These are phyloP conservation scores for Syncephalastrum contaminatum DNA, from an alignment of 371 early-diverging fungal genomes.

Conservation along the genomic window DNA sequence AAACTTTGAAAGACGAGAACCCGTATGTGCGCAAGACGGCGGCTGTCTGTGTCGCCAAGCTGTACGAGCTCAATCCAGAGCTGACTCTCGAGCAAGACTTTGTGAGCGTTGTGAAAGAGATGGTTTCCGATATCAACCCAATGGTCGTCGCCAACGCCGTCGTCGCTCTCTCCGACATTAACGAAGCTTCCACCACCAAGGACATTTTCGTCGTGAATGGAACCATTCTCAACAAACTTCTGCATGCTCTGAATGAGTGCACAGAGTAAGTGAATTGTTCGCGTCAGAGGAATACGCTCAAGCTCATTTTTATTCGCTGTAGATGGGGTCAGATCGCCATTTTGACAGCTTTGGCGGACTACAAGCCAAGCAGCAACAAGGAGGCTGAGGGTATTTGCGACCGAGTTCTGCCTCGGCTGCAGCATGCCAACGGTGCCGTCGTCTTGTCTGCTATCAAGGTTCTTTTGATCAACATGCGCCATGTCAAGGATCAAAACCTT, in stretches of 20 bases:
- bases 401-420: conserved; percentile 90
- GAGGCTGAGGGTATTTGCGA: conserved; percentile 92
- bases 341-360: conserved; percentile 80
- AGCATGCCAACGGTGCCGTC: conserved; percentile 54
- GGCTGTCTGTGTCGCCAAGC: conserved; percentile 89
- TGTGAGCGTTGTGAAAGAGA: conserved; percentile 77
- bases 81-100: conserved; percentile 78
- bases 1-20: conserved; percentile 77
- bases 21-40: conserved; percentile 96
- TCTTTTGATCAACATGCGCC: conserved; percentile 62
- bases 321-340: conserved; percentile 96
- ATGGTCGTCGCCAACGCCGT: conserved; percentile 96
- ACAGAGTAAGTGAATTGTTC: conserved; percentile 68
- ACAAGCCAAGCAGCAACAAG: conserved; percentile 27
- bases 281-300: neutral
- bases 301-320: neutral
- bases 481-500: conserved; percentile 69
- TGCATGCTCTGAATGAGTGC: conserved; percentile 93
- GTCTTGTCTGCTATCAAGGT: conserved; percentile 80
- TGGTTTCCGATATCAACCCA: conserved; percentile 93
- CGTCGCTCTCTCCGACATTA: conserved; percentile 88
- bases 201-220: conserved; percentile 74
- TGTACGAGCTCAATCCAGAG: conserved; percentile 65
- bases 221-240: conserved; percentile 76
- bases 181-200: conserved; percentile 71